phyloP scores from a whole-genome alignment of 139 green algal genomes.

The Diplosphaera chodatii region DNA sequence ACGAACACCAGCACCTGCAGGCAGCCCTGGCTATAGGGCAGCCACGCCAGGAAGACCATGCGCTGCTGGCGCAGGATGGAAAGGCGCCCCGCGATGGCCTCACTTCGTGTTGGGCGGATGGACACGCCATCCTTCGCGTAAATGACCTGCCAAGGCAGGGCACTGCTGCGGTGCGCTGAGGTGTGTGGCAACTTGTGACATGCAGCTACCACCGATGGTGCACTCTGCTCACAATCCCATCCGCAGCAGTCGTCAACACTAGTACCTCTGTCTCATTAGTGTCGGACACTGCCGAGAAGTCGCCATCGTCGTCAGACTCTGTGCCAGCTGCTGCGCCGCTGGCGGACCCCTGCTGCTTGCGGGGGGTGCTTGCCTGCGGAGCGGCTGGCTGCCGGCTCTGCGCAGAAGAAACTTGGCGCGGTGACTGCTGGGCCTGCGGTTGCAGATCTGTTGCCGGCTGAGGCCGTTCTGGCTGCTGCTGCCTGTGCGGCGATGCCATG shows the following conservation, averaged over 20 bases:
- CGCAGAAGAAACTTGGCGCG: no score
- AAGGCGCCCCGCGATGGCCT: slow-evolving; percentile 59
- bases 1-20: no score
- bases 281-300: neutral
- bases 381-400: neutral
- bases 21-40: slow-evolving; percentile 41
- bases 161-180: no score
- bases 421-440: no score
- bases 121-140: slow-evolving; percentile 56
- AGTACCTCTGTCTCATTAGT: neutral
- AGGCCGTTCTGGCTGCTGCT: no score
- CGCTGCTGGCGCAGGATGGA: slow-evolving; percentile 58
- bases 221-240: no score
- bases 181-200: no score
- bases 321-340: no score
- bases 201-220: no score
- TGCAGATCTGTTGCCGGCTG: no score
- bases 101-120: slow-evolving; percentile 39
- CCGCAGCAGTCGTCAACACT: no score
- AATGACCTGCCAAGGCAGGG: slow-evolving; percentile 29
- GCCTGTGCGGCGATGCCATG: neutral
- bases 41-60: slow-evolving; percentile 70
- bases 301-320: neutral
- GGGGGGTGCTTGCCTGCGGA: neutral
- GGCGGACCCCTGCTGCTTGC: neutral